phyloP scores from a whole-genome alignment of 2,329 filamentous ascomycete species.

The Pyricularia grisea region DNA sequence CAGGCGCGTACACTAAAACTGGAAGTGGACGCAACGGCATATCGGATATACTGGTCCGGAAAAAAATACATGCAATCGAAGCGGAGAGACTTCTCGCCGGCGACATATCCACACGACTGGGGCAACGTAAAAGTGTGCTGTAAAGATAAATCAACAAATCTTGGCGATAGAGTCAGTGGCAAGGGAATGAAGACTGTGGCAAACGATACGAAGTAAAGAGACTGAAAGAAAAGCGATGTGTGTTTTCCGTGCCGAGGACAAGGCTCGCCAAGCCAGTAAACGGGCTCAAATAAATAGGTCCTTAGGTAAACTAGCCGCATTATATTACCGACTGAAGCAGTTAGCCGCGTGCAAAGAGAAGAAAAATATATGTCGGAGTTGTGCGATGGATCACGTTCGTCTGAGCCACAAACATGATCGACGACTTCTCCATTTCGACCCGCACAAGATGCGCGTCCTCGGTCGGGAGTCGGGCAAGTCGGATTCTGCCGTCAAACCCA shows the following conservation, averaged over 20 bases:
- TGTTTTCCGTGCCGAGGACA: not conserved
- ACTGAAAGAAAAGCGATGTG: not conserved
- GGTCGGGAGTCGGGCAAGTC: not conserved
- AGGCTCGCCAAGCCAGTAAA: not conserved
- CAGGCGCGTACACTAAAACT: too few species aligned
- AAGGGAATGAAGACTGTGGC: not conserved
- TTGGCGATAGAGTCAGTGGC: not conserved
- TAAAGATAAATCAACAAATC: not conserved
- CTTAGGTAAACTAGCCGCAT: not conserved
- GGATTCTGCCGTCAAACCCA: not conserved
- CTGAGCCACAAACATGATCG: not conserved
- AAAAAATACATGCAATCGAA: not conserved
- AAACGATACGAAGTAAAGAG: not conserved
- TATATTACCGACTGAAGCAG: not conserved
- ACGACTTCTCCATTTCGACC: not conserved
- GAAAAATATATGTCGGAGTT: not conserved
- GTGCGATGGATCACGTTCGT: not conserved
- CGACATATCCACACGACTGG: not conserved
- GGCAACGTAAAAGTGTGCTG: not conserved
- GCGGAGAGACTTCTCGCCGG: not conserved
- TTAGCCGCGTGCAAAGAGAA: not conserved
- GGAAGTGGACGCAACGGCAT: not conserved
- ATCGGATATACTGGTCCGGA: not conserved
- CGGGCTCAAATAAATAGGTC: not conserved
- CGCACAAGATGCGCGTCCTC: not conserved